These are phyloP conservation scores for Tranzscheliella williamsii DNA, from an alignment of 1,284 basidiomycete genomes.

Conservation along the genomic window DNA sequence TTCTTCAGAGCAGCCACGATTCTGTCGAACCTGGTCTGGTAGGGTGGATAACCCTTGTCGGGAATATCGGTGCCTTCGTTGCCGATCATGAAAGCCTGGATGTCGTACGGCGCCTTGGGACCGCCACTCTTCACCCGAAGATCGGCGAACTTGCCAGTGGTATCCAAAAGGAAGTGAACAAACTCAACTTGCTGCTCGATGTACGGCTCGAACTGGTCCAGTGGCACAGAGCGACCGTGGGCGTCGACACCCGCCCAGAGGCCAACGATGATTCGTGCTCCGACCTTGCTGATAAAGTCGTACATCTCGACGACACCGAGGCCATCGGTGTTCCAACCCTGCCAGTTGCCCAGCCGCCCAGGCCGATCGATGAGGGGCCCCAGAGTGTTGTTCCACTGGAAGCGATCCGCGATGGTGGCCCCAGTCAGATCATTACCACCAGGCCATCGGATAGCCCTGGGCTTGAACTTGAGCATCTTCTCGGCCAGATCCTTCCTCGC, in stretches of 20 bases:
- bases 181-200: constrained; percentile 64
- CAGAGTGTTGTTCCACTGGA: constrained; percentile 73
- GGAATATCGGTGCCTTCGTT: constrained; percentile 62
- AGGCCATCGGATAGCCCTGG: constrained; percentile 72
- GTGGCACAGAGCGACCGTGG: constrained; percentile 62
- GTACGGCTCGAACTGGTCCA: constrained; percentile 67
- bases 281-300: constrained; percentile 69
- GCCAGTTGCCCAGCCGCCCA: constrained; percentile 67
- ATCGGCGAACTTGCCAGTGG: constrained; percentile 19
- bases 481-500: constrained; percentile 68
- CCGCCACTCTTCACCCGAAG: constrained; percentile 31
- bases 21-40: constrained; percentile 69
- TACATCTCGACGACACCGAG: constrained; percentile 70
- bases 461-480: constrained; percentile 68
- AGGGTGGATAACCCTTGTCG: constrained; percentile 45
- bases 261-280: constrained; percentile 68
- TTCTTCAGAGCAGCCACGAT: constrained; percentile 67
- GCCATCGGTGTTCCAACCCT: constrained; percentile 62
- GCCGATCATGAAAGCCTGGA: constrained; percentile 69
- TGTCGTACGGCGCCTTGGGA: constrained; percentile 65
- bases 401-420: constrained; percentile 65
- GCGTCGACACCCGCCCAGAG: constrained; percentile 68
- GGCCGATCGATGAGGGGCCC: constrained; percentile 65
- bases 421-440: constrained; percentile 68
- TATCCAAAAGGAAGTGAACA: constrained; percentile 38